phyloP scores from a whole-genome alignment of 1,284 basidiomycete genomes.

The Fomitopsis palustris region DNA sequence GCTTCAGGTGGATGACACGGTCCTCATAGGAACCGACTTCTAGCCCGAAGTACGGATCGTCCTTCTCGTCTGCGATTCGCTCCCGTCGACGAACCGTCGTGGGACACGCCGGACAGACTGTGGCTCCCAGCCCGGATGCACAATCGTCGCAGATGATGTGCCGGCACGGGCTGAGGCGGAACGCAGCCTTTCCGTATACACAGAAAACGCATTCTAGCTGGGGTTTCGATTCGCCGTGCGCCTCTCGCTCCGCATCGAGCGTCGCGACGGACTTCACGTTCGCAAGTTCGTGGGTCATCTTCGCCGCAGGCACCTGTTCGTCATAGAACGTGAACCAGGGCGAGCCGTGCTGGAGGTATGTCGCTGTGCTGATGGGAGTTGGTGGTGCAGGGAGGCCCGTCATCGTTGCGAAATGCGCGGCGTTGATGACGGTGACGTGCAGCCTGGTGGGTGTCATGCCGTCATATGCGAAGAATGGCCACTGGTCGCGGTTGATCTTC shows the following conservation, averaged over 20 bases:
- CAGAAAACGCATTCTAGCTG: background rate
- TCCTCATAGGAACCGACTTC: background rate
- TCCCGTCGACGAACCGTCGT: background rate
- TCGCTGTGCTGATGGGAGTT: background rate
- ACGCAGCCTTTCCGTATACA: background rate
- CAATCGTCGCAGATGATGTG: constrained; percentile 2
- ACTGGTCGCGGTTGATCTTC: constrained; percentile 3
- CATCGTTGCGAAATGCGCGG: background rate
- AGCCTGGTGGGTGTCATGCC: background rate
- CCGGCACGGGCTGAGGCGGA: background rate
- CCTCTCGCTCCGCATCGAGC: background rate
- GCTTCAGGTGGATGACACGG: background rate
- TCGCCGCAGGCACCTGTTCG: background rate
- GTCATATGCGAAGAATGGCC: background rate
- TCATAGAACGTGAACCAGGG: constrained; percentile 4
- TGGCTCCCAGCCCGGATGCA: background rate
- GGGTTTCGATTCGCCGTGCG: background rate
- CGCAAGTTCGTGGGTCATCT: background rate
- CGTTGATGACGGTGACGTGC: constrained; percentile 1
- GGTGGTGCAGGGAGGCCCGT: constrained; percentile 1
- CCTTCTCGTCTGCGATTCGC: background rate
- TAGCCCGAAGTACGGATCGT: background rate
- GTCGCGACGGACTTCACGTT: background rate
- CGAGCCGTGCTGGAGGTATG: background rate
- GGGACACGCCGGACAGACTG: background rate